Base-by-base conservation (phyloP, 2,329 filamentous ascomycete species). In the Lojkania enalia region DNA sequence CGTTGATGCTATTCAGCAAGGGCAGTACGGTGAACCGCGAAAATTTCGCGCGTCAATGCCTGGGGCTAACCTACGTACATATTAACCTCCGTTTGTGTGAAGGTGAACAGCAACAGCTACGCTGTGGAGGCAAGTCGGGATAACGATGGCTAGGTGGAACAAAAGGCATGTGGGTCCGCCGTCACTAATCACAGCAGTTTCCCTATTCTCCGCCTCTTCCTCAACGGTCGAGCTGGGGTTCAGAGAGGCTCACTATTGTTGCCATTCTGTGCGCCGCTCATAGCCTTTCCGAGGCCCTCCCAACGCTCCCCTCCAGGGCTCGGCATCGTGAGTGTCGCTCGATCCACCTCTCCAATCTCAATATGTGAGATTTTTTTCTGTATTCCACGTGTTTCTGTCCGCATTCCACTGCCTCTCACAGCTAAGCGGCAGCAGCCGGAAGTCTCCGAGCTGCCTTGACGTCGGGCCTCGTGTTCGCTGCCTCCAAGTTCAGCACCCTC, bases 101-200 rank as follows among this genome's bases (percentile, higher is more conserved):
- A 15, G 12, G 7, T 37, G 13, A 20, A 21, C 21, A 30, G 33
- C 20, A 43, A 43, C 40, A 30, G 33, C 20, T 36, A 43, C 40
- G 40, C 18, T 43, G 40, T 43, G 40, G 40, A 31, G 40, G 36
- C 36, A 18, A 43, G 7, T 14, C 29, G 15, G 20, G 40, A 42
- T 13, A 27, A 18, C 25, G 20, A 36, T 18, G 6, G 40, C 32
- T 30, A 16, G 32, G 31, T 23, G 23, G 19, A 16, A 9, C 16
- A 15, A 16, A 33, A 7, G 21, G 19, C 12, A 6, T 15, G 19
- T 5, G 16, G 20, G 21, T 39, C 36, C 6, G 19, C 33, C 9
- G 33, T 33, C 11, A 7, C 19, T 37, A 12, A 30, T 25, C 27
- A 42, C 29, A 14, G 20, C 40, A 43, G 40, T 11, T n/a, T 9